A percentile compares a stretch with the other conserved stretches of the same genome.
Evolutionary conservation across 1,284 basidiomycete genomes (phyloP).

Genomic region (Marasmius tenuissimus): DNA sequence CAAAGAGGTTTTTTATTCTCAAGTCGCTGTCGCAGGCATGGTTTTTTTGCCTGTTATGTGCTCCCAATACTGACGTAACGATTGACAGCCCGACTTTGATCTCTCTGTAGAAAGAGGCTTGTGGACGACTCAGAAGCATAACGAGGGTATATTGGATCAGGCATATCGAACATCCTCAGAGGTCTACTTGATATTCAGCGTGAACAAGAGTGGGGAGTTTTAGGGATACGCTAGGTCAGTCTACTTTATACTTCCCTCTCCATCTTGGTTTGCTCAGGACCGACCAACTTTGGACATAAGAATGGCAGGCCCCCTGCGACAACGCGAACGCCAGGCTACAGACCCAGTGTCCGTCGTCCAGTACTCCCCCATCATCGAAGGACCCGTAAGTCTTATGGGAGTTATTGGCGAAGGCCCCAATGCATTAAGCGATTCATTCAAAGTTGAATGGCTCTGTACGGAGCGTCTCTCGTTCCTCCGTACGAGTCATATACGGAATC

Average conservation of each 20-base stretch:
- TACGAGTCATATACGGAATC: slow-evolving; percentile 82
- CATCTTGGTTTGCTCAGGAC: too few relatives aligned
- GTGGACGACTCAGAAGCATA: slow-evolving; percentile 95
- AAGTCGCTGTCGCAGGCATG: slow-evolving; percentile 81
- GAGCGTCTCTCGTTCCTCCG: slow-evolving; percentile 74
- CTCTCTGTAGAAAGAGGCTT: slow-evolving; percentile 78
- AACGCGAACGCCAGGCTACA: too few relatives aligned
- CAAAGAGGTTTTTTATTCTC: slow-evolving; percentile 88
- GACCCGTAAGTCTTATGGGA: too few relatives aligned
- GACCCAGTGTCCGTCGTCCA: too few relatives aligned
- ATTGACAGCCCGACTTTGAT: slow-evolving; percentile 75
- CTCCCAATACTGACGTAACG: not conserved
- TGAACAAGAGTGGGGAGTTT: slow-evolving; percentile 90
- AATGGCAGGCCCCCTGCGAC: slow-evolving; percentile 55
- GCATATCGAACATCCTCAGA: slow-evolving; percentile 87
- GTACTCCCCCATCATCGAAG: not conserved
- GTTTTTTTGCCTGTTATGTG: not conserved
- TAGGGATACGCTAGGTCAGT: slow-evolving; percentile 82
- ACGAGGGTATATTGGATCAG: slow-evolving; percentile 87
- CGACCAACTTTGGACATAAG: slow-evolving; percentile 35
- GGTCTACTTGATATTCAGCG: slow-evolving; percentile 88
- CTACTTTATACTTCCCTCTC: not conserved
- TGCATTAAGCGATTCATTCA: slow-evolving; percentile 76
- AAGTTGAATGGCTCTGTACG: slow-evolving; percentile 82
- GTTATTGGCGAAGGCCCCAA: too few relatives aligned